Base-by-base conservation (phyloP, 257 asterid species). In the Fraxinus anomala region DNA sequence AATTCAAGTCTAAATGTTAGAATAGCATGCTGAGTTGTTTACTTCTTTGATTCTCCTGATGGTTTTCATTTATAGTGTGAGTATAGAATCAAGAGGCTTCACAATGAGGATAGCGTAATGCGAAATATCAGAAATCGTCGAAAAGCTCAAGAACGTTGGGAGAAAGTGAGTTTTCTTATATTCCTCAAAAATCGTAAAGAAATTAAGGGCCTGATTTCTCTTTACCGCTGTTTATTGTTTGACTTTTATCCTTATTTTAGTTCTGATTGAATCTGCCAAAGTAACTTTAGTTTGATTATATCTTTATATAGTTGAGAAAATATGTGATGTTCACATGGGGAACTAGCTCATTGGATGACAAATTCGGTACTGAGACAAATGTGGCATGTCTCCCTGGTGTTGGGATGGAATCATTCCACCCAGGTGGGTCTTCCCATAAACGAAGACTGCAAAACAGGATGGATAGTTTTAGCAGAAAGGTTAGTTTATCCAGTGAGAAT, bases 271-370 rank as follows among this genome's bases (percentile, higher is more conserved):
- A 59, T 71, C 54, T 66, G 13, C 72, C 40, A 33, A 79, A 73
- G 84, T 79, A 78, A 82, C 84, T 76, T 23, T 81, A 70, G 78
- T 47, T 67, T 79, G 75, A 26, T 42, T 61, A 44, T 42, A 42
- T 77, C 82, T 68, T 79, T 79, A 28, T 80, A 72, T 76, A 94
- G 99, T 79, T 94, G 88, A 86, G 99, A 81, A 94, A 84, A 75
- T 94, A 94, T 78, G 99, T 94, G 70, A 84, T 85, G 88, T 92
- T 85, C 91, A 94, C 94, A 33, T 94, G 96, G 91, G 95, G 88
- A 51, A 82, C 87, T 76, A 79, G 88, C 85, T 76, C 89, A 73
- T 70, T 91, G 85, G 94, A 88, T 81, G 96, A 86, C 56, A 77
- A 80, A 37, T 21, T 79, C 75, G 70, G 51, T 51, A 87, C 78